These are phyloP conservation scores for Cercospora brassicicola DNA, from an alignment of 2,329 filamentous ascomycete species.

Conservation along the genomic window DNA sequence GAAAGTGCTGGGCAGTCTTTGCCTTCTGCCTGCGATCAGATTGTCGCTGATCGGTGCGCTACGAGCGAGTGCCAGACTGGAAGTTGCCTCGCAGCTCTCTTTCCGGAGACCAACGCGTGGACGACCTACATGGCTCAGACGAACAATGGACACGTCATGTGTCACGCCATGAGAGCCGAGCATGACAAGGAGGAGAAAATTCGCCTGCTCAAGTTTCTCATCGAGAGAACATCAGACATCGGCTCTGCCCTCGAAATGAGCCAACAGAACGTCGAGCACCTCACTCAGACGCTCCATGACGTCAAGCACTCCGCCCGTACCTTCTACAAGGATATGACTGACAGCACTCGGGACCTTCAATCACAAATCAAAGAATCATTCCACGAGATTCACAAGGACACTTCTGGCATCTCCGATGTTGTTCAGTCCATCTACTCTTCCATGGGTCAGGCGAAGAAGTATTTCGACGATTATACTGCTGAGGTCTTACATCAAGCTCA, in stretches of 20 bases:
- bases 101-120: slow-evolving; percentile 54
- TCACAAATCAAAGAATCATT: slow-evolving; percentile 8
- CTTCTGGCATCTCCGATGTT: slow-evolving; percentile 5
- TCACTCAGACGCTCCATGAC: slow-evolving; percentile 17
- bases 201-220: slow-evolving; percentile 20
- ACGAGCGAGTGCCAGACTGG: slow-evolving; percentile 44
- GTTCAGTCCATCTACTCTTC: not conserved
- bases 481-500: slow-evolving; percentile 4
- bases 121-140: slow-evolving; percentile 64
- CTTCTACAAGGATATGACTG: slow-evolving; percentile 21
- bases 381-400: slow-evolving; percentile 4
- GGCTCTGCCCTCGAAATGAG: not conserved
- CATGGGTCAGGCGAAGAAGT: slow-evolving; percentile 5
- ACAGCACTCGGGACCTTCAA: slow-evolving; percentile 20
- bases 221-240: slow-evolving; percentile 3
- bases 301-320: slow-evolving; percentile 17
- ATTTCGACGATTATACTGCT: not conserved
- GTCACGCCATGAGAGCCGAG: slow-evolving; percentile 60
- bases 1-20: slow-evolving; percentile 52
- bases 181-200: slow-evolving; percentile 53
- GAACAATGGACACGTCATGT: slow-evolving; percentile 63
- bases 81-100: slow-evolving; percentile 56
- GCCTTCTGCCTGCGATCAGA: slow-evolving; percentile 55
- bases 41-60: slow-evolving; percentile 7
- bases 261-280: slow-evolving; percentile 18